Base-by-base conservation (phyloP, 2,329 filamentous ascomycete genomes). In the Neopestalotiopsis sp. region DNA sequence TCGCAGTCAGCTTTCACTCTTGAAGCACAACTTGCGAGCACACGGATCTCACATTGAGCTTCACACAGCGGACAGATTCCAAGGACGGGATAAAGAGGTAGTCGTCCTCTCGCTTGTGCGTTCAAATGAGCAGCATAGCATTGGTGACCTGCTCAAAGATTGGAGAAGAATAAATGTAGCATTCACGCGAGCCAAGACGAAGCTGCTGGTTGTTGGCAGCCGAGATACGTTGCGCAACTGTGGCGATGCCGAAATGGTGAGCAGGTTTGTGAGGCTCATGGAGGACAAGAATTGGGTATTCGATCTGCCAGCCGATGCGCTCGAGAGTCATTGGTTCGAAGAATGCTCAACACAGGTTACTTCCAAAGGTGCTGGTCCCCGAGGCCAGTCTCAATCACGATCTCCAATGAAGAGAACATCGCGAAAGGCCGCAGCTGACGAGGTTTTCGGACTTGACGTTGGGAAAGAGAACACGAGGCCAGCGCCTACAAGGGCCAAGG, bases 31-130 rank as follows among this genome's bases (percentile, higher is more conserved):
- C 12, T 88, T 97, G 42, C 88, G 89, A 40, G 84, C 82, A 57
- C 81, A 86, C 73, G 82, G 85, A 0, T 73, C 85, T 0, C 88
- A 88, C 2, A 90, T 99, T 1, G 96, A 99, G 81, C 94, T 98
- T 87, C 94, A 99, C 80, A 98, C 96, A 0, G 95, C 96, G 3
- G 96, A 99, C 81, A 94, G 95, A 59, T 99, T 97, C 80, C 96
- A 99, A 79, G 96, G 96, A 6, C 89, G 96, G 10, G 96, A 99
- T 81, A 99, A 99, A 78, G 94, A 97, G 76, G 91, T 97, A 2
- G 89, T 98, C 0, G 89, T 99, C 14, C 87, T 99, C 9, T 94
- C 90, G 67, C 91, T 97, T 38, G 96, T 98, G 14, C 89, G 96
- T 38, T 95, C 90, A 78, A 99, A 99, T 75, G 90, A 95, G 28